phyloP scores from a whole-genome alignment of 495 filamentous ascomycete species.

The Xylaria grammica region DNA sequence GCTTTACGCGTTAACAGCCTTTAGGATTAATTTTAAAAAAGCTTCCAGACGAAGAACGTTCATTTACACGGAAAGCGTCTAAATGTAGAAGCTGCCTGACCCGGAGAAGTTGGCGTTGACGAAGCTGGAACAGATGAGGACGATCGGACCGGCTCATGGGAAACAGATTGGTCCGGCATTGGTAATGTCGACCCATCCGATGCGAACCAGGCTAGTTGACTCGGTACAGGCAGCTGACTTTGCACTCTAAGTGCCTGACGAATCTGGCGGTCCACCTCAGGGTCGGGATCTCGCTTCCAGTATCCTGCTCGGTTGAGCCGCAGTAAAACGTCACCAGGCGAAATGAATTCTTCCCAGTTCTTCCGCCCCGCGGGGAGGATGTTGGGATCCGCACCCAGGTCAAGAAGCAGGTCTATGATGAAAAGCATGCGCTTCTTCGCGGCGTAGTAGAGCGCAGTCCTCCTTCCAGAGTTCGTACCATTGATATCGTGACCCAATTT shows the following conservation, averaged over 20 bases:
- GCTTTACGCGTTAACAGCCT: too few relatives aligned
- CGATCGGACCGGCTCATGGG: too few relatives aligned
- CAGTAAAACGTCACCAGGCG: not conserved
- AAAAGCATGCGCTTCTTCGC: conserved; percentile 36
- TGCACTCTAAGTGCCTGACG: not conserved
- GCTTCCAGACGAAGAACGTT: too few relatives aligned
- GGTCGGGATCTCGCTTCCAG: not conserved
- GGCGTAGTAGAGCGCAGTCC: conserved; percentile 40
- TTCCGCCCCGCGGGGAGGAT: not conserved
- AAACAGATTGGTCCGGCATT: conserved; percentile 28
- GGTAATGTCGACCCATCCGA: conserved; percentile 28
- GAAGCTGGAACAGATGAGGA: conserved; percentile 26
- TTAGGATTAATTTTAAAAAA: too few relatives aligned
- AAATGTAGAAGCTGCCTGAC: too few relatives aligned
- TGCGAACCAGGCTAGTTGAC: too few relatives aligned
- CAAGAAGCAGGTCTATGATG: conserved; percentile 37
- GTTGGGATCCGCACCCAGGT: conserved; percentile 5
- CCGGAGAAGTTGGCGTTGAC: too few relatives aligned
- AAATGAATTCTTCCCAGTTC: conserved; percentile 8
- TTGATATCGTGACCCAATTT: conserved; percentile 24
- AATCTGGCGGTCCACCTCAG: not conserved
- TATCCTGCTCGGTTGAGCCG: not conserved
- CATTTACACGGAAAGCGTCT: too few relatives aligned
- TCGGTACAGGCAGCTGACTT: too few relatives aligned
- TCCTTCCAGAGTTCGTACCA: conserved; percentile 36